Evolutionary conservation across 768 basidiomycete species (phyloP), one percentile per base, ranked within the genome.

Genomic region (Mycena floridula): DNA sequence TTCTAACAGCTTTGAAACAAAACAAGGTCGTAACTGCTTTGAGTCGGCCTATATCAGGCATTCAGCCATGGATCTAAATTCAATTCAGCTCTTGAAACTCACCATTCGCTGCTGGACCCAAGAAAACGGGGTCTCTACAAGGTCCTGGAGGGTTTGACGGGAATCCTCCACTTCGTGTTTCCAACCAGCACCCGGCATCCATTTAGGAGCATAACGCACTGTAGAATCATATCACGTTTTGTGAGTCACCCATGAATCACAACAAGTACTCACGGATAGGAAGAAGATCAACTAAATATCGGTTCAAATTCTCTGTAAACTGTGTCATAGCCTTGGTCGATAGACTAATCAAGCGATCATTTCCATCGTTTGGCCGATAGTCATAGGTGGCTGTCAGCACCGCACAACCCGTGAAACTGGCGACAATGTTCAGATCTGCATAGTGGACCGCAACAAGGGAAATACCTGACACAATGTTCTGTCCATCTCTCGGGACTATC

Each of bases 251-350:
- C 15, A n/a, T n/a, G 9, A 16, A n/a, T 35, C n/a, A n/a, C n/a
- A n/a, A n/a, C n/a, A n/a, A n/a, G 27, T 13, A 55, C 48, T 28
- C 11, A 30, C 40, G 7, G 13, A 46, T 20, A 52, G 65, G 63
- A n/a, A 65, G 54, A 22, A 58, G 42, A 32, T 65, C 60, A 5
- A 67, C 63, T 15, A 65, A 59, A 16, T 9, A 32, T 32, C 11
- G 11, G 16, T 16, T 16, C 9, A 16, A 16, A 9, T 9, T 16
- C 9, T 9, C 16, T 32, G 28, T 9, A 16, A 32, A 32, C 11
- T 32, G 11, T 9, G 28, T 32, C 9, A 16, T 32, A 16, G 28
- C 28, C 16, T 32, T 9, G 16, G 9, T 16, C 11, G 28, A 9
- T 9, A 32, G 28, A 32, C 16, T 16, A 32, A 32, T 32, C 11